Conservation (phyloP, 257 asterid species). For the Capsicum chinense region DNA sequence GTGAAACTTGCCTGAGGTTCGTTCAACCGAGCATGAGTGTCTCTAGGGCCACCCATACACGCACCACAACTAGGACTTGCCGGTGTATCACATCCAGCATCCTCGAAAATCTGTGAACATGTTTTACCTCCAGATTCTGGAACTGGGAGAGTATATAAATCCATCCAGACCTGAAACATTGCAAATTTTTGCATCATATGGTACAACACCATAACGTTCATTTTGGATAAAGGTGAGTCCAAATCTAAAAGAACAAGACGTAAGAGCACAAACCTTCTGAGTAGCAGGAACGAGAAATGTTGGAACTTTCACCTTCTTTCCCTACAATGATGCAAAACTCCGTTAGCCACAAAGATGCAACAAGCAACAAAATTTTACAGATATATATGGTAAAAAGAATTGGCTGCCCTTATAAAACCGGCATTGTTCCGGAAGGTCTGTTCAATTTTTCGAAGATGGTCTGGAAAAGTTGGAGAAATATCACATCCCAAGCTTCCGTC, state of each 20-base stretch:
- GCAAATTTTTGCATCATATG: not conserved
- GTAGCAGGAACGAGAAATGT: constrained; percentile 96
- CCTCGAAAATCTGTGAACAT: constrained; percentile 91
- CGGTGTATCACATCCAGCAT: constrained; percentile 96
- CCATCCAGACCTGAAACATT: constrained; percentile 89
- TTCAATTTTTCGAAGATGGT: not conserved
- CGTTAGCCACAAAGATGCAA: not conserved
- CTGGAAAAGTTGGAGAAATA: not conserved
- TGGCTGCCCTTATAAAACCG: not conserved
- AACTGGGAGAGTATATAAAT: constrained; percentile 75
- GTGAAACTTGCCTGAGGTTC: constrained; percentile 73
- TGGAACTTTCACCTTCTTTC: constrained; percentile 92
- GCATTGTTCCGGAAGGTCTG: not conserved
- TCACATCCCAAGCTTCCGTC: not conserved
- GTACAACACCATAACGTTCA: not conserved
- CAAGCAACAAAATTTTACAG: not conserved
- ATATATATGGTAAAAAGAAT: not conserved
- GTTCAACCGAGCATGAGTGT: constrained; percentile 74
- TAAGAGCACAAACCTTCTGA: constrained; percentile 69
- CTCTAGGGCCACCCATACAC: constrained; percentile 75
- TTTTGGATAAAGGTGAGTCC: not conserved
- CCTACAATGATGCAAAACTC: constrained; percentile 21
- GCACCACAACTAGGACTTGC: constrained; percentile 98
- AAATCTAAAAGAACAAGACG: not conserved
- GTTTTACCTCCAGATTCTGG: constrained; percentile 94